Conservation (phyloP, 257 asterid species). For the Anisodus tanguticus region DNA sequence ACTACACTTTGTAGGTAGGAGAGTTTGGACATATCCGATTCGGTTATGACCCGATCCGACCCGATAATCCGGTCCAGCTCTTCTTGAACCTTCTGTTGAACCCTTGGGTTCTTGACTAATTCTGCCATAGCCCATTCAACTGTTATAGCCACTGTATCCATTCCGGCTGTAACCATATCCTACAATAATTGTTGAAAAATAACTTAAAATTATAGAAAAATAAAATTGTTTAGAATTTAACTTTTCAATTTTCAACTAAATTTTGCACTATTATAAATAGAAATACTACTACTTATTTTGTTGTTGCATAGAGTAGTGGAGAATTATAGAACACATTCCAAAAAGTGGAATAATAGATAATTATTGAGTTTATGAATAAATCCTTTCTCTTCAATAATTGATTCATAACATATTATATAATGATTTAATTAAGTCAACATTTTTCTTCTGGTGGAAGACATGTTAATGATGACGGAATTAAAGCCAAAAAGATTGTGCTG, state of each 20-base stretch:
- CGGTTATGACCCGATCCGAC: constrained; percentile 11
- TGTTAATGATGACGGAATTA: neutral
- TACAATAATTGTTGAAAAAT: neutral
- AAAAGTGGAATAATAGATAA: neutral
- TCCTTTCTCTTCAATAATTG: neutral
- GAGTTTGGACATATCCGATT: constrained; percentile 29
- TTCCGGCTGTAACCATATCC: constrained; percentile 33
- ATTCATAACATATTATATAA: neutral
- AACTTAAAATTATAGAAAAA: neutral
- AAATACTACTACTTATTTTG: neutral
- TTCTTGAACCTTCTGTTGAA: constrained; percentile 30
- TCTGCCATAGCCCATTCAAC: constrained; percentile 21
- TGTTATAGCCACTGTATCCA: constrained; percentile 28
- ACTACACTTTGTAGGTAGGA: constrained; percentile 33
- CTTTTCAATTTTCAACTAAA: neutral
- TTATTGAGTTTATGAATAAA: neutral
- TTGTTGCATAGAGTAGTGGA: neutral
- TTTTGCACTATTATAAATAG: neutral
- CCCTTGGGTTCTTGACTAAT: constrained; percentile 30
- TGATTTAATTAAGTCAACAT: neutral
- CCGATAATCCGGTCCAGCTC: constrained; percentile 9
- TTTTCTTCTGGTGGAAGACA: neutral
- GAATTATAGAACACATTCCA: neutral
- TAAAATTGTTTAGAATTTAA: neutral
- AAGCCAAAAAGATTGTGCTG: neutral